These are phyloP conservation scores for Hypsizygus marmoreus DNA, from an alignment of 768 basidiomycete genomes.

Conservation along the genomic window DNA sequence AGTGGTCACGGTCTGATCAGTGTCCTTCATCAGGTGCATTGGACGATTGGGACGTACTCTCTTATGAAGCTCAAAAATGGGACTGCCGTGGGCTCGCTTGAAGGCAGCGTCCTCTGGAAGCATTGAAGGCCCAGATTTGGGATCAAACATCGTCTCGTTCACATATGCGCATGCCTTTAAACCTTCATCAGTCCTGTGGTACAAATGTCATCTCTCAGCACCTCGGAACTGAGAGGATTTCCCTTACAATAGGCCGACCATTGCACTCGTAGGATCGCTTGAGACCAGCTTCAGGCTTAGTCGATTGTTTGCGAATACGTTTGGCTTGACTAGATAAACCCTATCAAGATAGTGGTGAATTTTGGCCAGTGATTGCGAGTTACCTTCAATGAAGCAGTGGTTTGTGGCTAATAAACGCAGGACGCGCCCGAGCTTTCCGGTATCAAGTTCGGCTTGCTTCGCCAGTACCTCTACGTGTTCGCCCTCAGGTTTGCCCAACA, in stretches of 20 bases:
- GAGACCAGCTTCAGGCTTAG: not conserved
- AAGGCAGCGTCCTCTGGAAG: slow-evolving; percentile 11
- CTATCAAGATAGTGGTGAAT: not conserved
- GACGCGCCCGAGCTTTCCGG: slow-evolving; percentile 34
- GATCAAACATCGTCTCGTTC: slow-evolving; percentile 9
- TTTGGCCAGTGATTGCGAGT: not conserved
- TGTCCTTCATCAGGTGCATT: no score
- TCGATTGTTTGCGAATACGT: not conserved
- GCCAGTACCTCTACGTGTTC: slow-evolving; percentile 31
- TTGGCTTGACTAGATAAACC: not conserved
- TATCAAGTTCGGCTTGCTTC: slow-evolving; percentile 25
- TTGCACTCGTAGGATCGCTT: not conserved
- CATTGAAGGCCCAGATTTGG: slow-evolving; percentile 6
- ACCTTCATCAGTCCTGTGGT: not conserved
- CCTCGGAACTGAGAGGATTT: no score
- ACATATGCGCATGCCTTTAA: slow-evolving; percentile 1
- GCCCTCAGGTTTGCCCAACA: slow-evolving; percentile 34
- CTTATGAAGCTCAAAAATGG: slow-evolving; percentile 17
- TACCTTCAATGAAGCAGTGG: slow-evolving; percentile 41
- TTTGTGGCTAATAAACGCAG: slow-evolving; percentile 35
- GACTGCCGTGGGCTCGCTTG: slow-evolving; percentile 16
- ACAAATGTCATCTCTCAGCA: no score
- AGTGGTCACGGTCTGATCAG: not conserved
- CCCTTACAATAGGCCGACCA: not conserved
- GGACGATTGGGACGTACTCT: no score